phyloP scores from a whole-genome alignment of 352 stramenopile species.

The Discostella stelligera region DNA sequence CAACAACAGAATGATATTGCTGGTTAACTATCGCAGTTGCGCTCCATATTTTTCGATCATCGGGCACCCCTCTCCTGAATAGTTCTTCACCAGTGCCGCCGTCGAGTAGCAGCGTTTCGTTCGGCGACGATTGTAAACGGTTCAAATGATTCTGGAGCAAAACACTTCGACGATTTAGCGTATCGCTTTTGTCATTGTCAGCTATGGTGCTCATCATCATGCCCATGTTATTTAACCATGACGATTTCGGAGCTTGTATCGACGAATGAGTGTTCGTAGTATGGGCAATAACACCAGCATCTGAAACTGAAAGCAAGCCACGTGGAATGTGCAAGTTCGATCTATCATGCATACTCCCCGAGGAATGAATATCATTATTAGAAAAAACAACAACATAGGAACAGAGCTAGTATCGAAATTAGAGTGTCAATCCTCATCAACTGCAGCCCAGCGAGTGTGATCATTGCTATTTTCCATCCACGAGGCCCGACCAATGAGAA shows the following conservation, averaged over 20 bases:
- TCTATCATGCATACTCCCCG: too few relatives aligned
- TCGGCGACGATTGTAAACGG: slow-evolving; percentile 39
- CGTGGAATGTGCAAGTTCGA: too few relatives aligned
- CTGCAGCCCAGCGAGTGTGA: slow-evolving; percentile 33
- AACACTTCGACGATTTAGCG: background rate
- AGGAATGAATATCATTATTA: too few relatives aligned
- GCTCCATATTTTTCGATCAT: slow-evolving; percentile 89
- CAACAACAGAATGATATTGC: slow-evolving; percentile 82
- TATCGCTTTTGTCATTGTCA: background rate
- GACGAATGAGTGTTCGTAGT: background rate
- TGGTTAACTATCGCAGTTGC: slow-evolving; percentile 84
- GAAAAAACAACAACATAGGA: too few relatives aligned
- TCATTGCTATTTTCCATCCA: slow-evolving; percentile 33
- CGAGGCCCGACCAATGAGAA: slow-evolving; percentile 44
- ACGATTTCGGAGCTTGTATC: background rate
- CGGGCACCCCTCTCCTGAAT: slow-evolving; percentile 83
- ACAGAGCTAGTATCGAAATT: background rate
- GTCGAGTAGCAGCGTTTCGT: slow-evolving; percentile 80
- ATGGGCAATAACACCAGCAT: background rate
- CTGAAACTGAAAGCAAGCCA: background rate
- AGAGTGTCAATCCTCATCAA: slow-evolving; percentile 31
- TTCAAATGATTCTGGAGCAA: slow-evolving; percentile 23
- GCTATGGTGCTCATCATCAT: background rate
- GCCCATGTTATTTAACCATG: background rate
- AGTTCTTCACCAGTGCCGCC: slow-evolving; percentile 90